These are phyloP conservation scores for Sequoiadendron giganteum DNA, from an alignment of 75 land plant genomes.

Conservation along the genomic window DNA sequence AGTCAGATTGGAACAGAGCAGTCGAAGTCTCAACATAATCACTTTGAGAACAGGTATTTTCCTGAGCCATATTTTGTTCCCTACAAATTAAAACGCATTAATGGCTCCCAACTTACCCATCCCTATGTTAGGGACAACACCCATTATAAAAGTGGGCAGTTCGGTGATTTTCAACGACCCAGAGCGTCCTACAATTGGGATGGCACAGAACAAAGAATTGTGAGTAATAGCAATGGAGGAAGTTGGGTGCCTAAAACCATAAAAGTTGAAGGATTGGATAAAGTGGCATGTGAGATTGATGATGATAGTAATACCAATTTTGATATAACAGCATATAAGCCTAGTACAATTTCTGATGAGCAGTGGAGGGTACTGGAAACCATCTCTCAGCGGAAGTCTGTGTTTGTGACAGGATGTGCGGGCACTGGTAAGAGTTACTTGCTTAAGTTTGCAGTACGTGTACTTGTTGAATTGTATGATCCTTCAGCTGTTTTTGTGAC, in stretches of 20 bases:
- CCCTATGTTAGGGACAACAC: not conserved
- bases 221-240: not conserved
- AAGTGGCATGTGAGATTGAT: not conserved
- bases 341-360: constrained; percentile 28
- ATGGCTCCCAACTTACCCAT: not conserved
- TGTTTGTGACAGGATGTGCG: constrained; percentile 88
- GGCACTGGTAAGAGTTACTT: constrained; percentile 78
- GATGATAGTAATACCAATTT: not conserved
- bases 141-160: not conserved
- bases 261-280: not conserved
- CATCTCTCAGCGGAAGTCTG: constrained; percentile 51
- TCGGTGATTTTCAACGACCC: not conserved
- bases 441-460: constrained; percentile 33
- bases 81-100: not conserved
- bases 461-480: constrained; percentile 33
- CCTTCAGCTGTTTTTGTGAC: constrained; percentile 54
- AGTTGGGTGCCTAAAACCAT: not conserved
- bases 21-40: not conserved
- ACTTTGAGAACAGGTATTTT: not conserved
- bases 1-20: not conserved
- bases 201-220: not conserved
- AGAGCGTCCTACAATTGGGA: not conserved
- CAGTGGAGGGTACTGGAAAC: constrained; percentile 43
- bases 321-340: not conserved
- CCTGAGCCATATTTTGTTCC: not conserved